Base-by-base conservation (phyloP, 2,329 filamentous ascomycete species). In the Fusarium sp. region DNA sequence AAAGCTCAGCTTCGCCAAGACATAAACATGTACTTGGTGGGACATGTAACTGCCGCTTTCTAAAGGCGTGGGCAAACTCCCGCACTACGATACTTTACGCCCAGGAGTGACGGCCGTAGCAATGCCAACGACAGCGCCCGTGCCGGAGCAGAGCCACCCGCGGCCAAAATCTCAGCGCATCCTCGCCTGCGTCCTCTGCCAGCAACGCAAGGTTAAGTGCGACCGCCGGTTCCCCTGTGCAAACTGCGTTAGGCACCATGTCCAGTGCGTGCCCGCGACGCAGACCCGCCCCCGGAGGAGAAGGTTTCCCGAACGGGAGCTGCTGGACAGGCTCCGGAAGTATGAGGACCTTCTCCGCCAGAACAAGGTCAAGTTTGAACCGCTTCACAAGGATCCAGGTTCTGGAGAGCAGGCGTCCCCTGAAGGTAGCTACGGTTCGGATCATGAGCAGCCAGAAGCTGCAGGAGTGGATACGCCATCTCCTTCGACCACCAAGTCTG, bases 191-290 rank as follows among this genome's bases (percentile, higher is more conserved):
- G 81, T 90, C 1, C 84, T 87, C 2, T 94, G 92, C 72, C 90
- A 93, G 76, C 89, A 91, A 73, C 88, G 90, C 59, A 92, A 92
- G 77, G 83, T 92, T 41, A 91, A 88, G 70, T 93, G 91, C 80
- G 87, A 92, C 75, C 88, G 89, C 67, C 85, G 82, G 25, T 87
- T 87, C 71, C 91, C 90, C 4, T 93, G 91, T 75, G 78, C 84
- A 2, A 87, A 87, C 63, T 92, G 91, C 74, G 74, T 83, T 39
- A 87, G 84, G 63, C 79, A 84, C 13, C 75, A 81, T 0, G 80
- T 78, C 0, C 81, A 87, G 50, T 92, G 88, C 68, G 76, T 84
- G 66, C 78, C 87, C 57, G 75, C 85, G 76, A 67, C 85, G 57
- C 67, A 80, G 18, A 67, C 85, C 77, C 59, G 67, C 0, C 77